Base-by-base conservation (phyloP, 225 moss, liverwort and hornwort genomes). In the Bryum argenteum region DNA sequence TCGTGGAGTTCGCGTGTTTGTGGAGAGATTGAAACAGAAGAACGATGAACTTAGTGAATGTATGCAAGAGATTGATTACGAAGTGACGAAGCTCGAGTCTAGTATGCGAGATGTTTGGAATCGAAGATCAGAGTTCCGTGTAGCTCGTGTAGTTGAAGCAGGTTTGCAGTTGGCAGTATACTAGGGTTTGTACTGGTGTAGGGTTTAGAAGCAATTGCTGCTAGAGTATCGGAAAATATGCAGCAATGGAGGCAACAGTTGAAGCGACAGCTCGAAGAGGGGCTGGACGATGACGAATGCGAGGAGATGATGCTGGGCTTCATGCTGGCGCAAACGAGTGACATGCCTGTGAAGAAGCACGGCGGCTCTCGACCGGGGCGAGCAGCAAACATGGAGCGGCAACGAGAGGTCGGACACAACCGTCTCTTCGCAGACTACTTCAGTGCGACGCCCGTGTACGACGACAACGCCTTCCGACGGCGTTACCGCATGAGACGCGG, bases 61-160 rank as follows among this genome's bases (percentile, higher is more conserved):
- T 61, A 65, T 91, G 20, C 75, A 79, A 57, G 68, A 90, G 64
- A 87, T 92, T 55, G 91, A 93, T 79, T 77, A 82, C 7, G 84
- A 91, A 67, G 90, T 97, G 66, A 93, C 88, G 14, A 86, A 91
- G 73, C 67, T 97, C 1, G 90, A 90, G 38, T 90, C 93, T 40
- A 79, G 70, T 90, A 91, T 60, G 90, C 89, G 8, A 69, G 73
- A 68, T 85, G 79, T 41, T 72, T 96, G 76, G 85, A 91, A 54
- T 73, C 83, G 28, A 90, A 81, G 80, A 73, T 93, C 64, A 91
- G 74, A 74, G 73, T 65, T 52, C 87, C 81, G n/a, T n/a, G n/a
- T 56, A 84, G 80, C 64, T 61, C 26, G 26, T 77, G 63, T 54
- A 65, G 61, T 65, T 65, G 67, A 12, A 56, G 56, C 53, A 65